phyloP scores from a whole-genome alignment of 176 grass and related monocot species.

The Urochloa ruziziensis region DNA sequence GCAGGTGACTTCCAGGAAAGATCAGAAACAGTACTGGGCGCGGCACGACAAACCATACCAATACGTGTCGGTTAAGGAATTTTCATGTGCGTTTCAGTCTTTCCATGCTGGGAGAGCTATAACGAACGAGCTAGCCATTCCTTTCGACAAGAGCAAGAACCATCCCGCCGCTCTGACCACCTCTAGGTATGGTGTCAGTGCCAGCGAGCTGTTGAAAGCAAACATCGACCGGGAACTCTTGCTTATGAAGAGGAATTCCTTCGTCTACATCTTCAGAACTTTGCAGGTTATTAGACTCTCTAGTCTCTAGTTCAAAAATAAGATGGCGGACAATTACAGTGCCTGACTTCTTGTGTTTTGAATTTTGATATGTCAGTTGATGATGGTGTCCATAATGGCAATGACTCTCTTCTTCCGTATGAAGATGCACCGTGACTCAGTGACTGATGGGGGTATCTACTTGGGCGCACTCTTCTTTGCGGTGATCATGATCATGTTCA shows the following conservation, averaged over 20 bases:
- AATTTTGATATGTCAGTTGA: slow-evolving; percentile 54
- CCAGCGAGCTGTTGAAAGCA: slow-evolving; percentile 71
- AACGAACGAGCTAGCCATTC: slow-evolving; percentile 51
- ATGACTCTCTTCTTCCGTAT: slow-evolving; percentile 93
- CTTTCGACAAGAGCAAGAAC: slow-evolving; percentile 65
- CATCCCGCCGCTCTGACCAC: slow-evolving; percentile 84
- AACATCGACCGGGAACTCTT: slow-evolving; percentile 78
- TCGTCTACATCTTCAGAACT: slow-evolving; percentile 84
- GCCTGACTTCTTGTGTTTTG: slow-evolving; percentile 15
- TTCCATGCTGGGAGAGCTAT: slow-evolving; percentile 63
- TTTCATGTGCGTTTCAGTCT: slow-evolving; percentile 51
- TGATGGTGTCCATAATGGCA: slow-evolving; percentile 46
- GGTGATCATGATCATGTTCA: slow-evolving; percentile 78
- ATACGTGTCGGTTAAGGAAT: slow-evolving; percentile 70
- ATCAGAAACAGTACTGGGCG: slow-evolving; percentile 83
- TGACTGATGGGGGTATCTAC: slow-evolving; percentile 57
- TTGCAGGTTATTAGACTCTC: slow-evolving; percentile 48
- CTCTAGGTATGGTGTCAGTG: slow-evolving; percentile 61
- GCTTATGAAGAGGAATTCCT: slow-evolving; percentile 97
- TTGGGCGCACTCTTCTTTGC: slow-evolving; percentile 73
- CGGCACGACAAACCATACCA: slow-evolving; percentile 36
- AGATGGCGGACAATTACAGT: not conserved
- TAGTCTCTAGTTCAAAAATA: not conserved
- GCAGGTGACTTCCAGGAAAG: slow-evolving; percentile 73
- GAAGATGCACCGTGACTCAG: slow-evolving; percentile 52